These are phyloP conservation scores for Alternaria viburni DNA, from an alignment of 2,329 filamentous ascomycete species.

Conservation along the genomic window DNA sequence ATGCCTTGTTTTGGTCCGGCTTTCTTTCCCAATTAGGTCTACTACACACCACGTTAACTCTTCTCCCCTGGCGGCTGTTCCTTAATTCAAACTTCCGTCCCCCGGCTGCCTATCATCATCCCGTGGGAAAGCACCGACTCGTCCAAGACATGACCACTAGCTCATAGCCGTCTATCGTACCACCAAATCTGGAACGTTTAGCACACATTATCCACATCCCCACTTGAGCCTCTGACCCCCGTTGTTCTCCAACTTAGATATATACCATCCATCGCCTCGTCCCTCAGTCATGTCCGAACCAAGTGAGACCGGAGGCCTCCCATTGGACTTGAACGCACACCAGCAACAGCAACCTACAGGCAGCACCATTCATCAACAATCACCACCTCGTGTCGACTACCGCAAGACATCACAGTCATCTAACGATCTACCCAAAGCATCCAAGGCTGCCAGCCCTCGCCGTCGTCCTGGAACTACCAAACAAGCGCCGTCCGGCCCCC, in stretches of 20 bases:
- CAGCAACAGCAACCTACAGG: constrained; percentile 30
- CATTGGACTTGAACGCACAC: constrained; percentile 32
- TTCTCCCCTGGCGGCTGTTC: constrained; percentile 33
- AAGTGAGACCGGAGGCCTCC: constrained; percentile 42
- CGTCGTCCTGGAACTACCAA: constrained; percentile 35
- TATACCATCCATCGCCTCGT: constrained; percentile 39
- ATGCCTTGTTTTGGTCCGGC: constrained; percentile 45
- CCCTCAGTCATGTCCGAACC: constrained; percentile 41
- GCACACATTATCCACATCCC: constrained; percentile 33
- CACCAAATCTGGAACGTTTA: constrained; percentile 41
- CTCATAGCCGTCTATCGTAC: constrained; percentile 40
- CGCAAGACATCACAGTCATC: constrained; percentile 34
- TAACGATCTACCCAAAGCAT: constrained; percentile 30
- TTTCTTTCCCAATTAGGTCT: constrained; percentile 33
- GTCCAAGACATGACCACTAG: constrained; percentile 40
- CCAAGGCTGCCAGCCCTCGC: constrained; percentile 33
- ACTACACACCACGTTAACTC: constrained; percentile 31
- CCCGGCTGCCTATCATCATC: constrained; percentile 37
- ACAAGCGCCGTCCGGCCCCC: constrained; percentile 29
- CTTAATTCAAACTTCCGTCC: constrained; percentile 39
- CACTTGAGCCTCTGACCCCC: constrained; percentile 43
- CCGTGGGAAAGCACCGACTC: constrained; percentile 35
- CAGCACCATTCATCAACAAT: constrained; percentile 19
- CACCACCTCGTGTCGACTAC: constrained; percentile 25
- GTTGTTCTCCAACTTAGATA: constrained; percentile 32